These are phyloP conservation scores for Paramecium sonneborni DNA, from an alignment of 73 alveolate genomes.

Conservation along the genomic window DNA sequence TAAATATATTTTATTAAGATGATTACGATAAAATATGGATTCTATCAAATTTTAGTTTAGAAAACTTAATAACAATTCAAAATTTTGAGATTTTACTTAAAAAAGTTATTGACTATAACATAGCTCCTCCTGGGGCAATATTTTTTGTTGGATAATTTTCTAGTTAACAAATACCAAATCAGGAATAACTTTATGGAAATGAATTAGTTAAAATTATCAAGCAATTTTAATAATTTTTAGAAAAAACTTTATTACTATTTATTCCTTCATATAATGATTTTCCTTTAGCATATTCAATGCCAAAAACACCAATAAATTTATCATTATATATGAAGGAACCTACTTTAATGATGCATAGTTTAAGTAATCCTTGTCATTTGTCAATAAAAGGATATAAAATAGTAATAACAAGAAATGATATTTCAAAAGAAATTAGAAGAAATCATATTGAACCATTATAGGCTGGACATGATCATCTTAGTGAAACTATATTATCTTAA, in stretches of 20 bases:
- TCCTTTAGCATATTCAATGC: constrained; percentile 38
- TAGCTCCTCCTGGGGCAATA: neutral
- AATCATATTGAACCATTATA: neutral
- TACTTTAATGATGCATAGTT: neutral
- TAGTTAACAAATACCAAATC: neutral
- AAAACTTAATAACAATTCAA: neutral
- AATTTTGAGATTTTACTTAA: neutral
- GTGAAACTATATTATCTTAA: too few relatives aligned
- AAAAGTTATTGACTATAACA: neutral
- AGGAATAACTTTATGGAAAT: neutral
- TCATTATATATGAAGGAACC: neutral
- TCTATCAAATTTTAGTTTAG: constrained; percentile 27
- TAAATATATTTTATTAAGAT: neutral
- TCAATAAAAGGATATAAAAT: neutral
- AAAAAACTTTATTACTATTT: neutral
- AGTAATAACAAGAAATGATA: neutral
- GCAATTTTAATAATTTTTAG: neutral
- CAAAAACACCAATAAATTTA: constrained; percentile 1
- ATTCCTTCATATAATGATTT: neutral
- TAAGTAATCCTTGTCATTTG: neutral
- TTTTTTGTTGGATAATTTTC: neutral
- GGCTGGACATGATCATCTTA: too few relatives aligned
- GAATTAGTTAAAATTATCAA: neutral
- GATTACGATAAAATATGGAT: neutral
- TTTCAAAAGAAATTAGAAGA: constrained; percentile 3